Evolutionary conservation across 306 rosid genomes (phyloP), one percentile per base, ranked within the genome.

Genomic region (Ormosia emarginata): DNA sequence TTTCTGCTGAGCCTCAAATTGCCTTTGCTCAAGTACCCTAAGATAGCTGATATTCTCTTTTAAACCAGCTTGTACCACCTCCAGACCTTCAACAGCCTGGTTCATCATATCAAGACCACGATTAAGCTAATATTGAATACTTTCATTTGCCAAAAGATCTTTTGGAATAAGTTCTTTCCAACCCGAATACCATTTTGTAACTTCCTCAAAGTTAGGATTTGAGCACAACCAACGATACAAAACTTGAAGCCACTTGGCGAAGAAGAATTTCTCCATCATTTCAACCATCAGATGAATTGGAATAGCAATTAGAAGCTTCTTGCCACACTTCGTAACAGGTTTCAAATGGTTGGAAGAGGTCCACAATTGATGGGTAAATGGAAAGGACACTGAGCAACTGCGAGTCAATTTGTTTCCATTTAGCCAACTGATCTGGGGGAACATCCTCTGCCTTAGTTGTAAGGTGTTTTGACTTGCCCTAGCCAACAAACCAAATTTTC

Each of bases 41-140:
- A 89, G 87, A 85, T 89, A 93, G 85, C 94, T 92, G 17, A 90
- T 87, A 71, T 92, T 93, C 85, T 95, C 98, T 88, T 89, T 92
- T 75, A 90, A 73, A 67, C 98, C 98, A 79, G 98, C 98, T 83
- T 90, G 97, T 82, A 87, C 97, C 49, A 92, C 91, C 88, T 92
- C 92, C 97, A 89, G 87, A 59, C 98, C 98, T 71, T 92, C 96
- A 52, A 87, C 97, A 17, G 97, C 98, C 71, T 88, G 93, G 72
- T 88, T 86, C 97, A 95, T 92, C 98, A 95, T 95, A 63, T 93
- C 98, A 69, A 95, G 90, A 56, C 96, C 99, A 8, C 85, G n/a
- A 37, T 87, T 91, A 77, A 95, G 90, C 88, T 93, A 96, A 81
- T 71, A 85, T 24, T 94, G 86, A 50, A 92, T 90, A 43, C 81